Evolutionary conservation across 345 rosid species (phyloP).

Genomic region (Alliaria petiolata): DNA sequence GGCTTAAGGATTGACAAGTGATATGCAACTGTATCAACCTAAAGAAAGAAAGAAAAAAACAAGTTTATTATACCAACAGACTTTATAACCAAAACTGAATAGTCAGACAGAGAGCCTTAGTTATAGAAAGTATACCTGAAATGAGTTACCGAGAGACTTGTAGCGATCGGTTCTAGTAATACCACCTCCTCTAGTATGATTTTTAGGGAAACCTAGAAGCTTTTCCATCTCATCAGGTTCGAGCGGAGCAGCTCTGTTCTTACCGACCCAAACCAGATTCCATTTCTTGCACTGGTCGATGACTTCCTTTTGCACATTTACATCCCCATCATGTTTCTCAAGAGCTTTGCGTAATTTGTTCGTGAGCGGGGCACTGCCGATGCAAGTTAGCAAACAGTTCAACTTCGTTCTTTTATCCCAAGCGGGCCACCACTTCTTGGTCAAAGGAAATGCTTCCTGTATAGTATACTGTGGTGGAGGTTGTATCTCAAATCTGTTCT

Average conservation of each 20-base stretch:
- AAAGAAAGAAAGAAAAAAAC: background rate
- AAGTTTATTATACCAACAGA: background rate
- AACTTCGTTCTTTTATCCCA: slow-evolving; percentile 47
- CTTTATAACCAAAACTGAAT: background rate
- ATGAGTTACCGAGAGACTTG: slow-evolving; percentile 13
- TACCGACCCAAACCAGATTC: slow-evolving; percentile 40
- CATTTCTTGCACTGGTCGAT: slow-evolving; percentile 19
- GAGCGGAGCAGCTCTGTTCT: slow-evolving; percentile 38
- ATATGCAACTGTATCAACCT: slow-evolving; percentile 1
- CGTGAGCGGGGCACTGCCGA: slow-evolving; percentile 12
- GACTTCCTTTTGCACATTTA: slow-evolving; percentile 2
- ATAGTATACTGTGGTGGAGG: slow-evolving; percentile 25
- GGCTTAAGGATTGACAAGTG: background rate
- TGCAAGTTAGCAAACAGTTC: slow-evolving; percentile 10
- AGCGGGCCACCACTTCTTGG: slow-evolving; percentile 60
- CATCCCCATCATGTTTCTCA: slow-evolving; percentile 11
- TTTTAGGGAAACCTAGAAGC: slow-evolving; percentile 30
- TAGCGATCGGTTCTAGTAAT: background rate
- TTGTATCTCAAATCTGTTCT: slow-evolving; percentile 13
- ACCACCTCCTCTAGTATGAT: slow-evolving; percentile 36
- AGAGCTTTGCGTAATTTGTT: slow-evolving; percentile 18
- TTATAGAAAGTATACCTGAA: background rate
- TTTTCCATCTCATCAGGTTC: slow-evolving; percentile 63
- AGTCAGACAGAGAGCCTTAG: background rate
- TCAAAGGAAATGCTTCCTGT: slow-evolving; percentile 21